phyloP scores from a whole-genome alignment of 371 early-diverging fungal species.

The Mucor velutinosus region DNA sequence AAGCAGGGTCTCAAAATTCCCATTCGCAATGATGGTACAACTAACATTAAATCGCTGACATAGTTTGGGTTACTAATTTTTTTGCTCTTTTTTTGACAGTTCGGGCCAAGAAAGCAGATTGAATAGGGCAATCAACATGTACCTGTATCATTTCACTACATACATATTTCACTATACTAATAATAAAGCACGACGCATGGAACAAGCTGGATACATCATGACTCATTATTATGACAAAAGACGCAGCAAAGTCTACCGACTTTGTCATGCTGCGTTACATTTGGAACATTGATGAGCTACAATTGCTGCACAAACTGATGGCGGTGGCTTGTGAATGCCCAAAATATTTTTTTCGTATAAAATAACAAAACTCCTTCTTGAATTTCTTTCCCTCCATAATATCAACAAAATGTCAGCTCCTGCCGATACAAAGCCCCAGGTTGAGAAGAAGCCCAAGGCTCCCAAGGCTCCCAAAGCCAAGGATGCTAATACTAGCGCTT shows the following conservation, averaged over 20 bases:
- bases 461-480: constrained; percentile 63
- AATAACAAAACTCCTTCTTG: constrained; percentile 2
- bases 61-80: not conserved
- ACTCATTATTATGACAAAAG: not conserved
- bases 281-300: not conserved
- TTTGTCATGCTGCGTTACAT: not conserved
- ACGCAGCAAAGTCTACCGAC: not conserved
- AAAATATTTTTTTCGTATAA: constrained; percentile 7
- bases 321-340: constrained; percentile 5
- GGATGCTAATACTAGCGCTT: constrained; percentile 44
- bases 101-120: constrained; percentile 7
- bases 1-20: constrained; percentile 93
- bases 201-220: not conserved
- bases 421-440: constrained; percentile 20
- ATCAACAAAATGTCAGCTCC: constrained; percentile 55
- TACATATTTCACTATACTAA: not conserved
- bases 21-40: constrained; percentile 80
- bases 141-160: not conserved
- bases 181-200: not conserved
- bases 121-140: not conserved
- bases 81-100: constrained; percentile 7
- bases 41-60: not conserved
- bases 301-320: not conserved
- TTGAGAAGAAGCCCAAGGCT: constrained; percentile 38
- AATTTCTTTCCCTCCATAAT: constrained; percentile 7